Percentiles rank a stretch among this genome's conserved stretches.
Evolutionary conservation across 2,329 filamentous ascomycete genomes (phyloP).

Genomic region (Pestalotiopsis sp.): DNA sequence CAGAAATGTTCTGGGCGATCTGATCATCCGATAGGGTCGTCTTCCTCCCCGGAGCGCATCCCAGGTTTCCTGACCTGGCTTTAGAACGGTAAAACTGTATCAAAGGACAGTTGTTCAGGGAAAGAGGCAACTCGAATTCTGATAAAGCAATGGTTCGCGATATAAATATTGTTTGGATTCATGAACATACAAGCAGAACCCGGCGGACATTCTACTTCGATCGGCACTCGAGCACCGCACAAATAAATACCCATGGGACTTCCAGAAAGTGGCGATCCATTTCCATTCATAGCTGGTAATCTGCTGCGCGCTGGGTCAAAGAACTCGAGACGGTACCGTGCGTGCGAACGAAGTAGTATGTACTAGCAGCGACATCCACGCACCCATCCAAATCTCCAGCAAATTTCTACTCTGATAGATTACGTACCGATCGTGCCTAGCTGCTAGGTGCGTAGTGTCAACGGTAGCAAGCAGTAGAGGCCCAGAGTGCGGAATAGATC

Average conservation of each 20-base stretch:
- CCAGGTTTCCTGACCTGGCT: background rate
- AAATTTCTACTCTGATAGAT: background rate
- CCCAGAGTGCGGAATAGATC: background rate
- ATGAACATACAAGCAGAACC: background rate
- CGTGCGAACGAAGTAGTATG: background rate
- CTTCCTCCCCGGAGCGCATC: background rate
- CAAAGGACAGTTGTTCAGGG: background rate
- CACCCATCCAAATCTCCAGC: background rate
- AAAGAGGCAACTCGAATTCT: too few species aligned
- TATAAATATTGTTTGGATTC: too few species aligned
- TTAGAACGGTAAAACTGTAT: background rate
- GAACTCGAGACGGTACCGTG: background rate
- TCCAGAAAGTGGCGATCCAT: background rate
- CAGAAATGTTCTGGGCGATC: background rate
- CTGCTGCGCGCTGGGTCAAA: background rate
- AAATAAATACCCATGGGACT: background rate
- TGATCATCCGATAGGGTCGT: background rate
- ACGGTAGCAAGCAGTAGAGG: background rate
- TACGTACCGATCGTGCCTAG: background rate
- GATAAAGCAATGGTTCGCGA: too few species aligned
- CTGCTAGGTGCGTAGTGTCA: too few species aligned
- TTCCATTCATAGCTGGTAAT: background rate
- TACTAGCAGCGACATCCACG: background rate
- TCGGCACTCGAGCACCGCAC: background rate
- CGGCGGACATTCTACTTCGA: background rate